A percentile compares a stretch with the other conserved stretches of the same genome.
Evolutionary conservation across 2,329 filamentous ascomycete genomes (phyloP).

Genomic region (Ilyonectria destructans): DNA sequence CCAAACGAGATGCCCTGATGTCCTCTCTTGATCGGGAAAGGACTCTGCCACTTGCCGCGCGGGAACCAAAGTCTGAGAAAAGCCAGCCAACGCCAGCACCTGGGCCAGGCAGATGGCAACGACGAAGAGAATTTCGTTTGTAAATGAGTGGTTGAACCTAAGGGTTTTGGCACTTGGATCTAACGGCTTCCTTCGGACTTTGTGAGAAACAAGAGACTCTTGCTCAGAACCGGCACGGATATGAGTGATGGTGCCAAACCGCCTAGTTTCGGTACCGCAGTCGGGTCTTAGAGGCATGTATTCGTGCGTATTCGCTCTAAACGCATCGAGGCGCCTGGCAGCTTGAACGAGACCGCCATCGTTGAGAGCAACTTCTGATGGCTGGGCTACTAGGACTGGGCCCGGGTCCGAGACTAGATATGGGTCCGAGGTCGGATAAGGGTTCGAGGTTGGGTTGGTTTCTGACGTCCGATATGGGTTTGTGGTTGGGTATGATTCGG

Average conservation of each 20-base stretch:
- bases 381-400: background rate
- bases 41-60: conserved; percentile 42
- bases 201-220: conserved; percentile 30
- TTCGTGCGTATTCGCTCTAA: conserved; percentile 41
- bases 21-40: conserved; percentile 40
- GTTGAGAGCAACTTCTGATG: conserved; percentile 35
- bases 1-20: conserved; percentile 44
- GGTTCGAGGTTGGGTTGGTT: background rate
- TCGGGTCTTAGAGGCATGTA: conserved; percentile 45
- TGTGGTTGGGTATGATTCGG: conserved; percentile 4
- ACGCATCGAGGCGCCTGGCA: conserved; percentile 45
- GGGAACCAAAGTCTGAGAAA: conserved; percentile 45
- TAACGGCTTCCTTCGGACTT: conserved; percentile 45
- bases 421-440: conserved; percentile 10
- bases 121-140: conserved; percentile 47
- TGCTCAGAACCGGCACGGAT: conserved; percentile 42
- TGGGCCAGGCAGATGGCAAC: conserved; percentile 47
- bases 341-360: conserved; percentile 46
- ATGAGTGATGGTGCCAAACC: conserved; percentile 41
- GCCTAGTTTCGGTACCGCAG: conserved; percentile 33
- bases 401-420: conserved; percentile 10
- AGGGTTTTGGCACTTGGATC: conserved; percentile 44
- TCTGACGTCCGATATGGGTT: conserved; percentile 6
- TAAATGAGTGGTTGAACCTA: conserved; percentile 45
- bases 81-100: conserved; percentile 43